Conservation (phyloP, 208 protist species). For the Zelonia costaricensis region DNA sequence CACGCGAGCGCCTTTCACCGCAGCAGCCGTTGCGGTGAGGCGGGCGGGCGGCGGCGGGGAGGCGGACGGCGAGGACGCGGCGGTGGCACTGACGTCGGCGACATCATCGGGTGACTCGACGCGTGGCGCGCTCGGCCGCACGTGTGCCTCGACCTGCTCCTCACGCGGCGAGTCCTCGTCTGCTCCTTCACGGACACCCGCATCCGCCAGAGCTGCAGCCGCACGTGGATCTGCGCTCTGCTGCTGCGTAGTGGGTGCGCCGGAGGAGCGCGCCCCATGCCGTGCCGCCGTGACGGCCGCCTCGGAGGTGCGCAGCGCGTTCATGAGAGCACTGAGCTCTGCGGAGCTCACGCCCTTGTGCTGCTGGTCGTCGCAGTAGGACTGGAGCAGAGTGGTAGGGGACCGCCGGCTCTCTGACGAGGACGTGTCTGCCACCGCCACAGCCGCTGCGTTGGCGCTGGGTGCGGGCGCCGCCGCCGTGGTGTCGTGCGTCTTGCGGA, state of each 20-base stretch:
- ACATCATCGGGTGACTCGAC: no score
- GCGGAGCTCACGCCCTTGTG: background rate
- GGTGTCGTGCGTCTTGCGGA: no score
- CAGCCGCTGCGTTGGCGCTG: background rate
- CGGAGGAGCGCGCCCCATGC: background rate
- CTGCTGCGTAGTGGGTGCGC: background rate
- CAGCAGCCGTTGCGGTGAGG: no score
- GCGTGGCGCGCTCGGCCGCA: no score
- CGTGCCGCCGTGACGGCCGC: background rate
- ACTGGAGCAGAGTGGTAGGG: conserved; percentile 17
- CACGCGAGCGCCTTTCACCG: conserved; percentile 2
- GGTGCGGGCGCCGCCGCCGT: background rate
- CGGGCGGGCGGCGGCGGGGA: no score
- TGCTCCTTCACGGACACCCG: no score
- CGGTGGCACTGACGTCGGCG: no score
- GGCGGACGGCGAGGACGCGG: no score
- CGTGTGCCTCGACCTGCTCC: no score
- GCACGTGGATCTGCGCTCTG: no score
- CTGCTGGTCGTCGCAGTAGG: background rate
- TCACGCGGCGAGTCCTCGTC: no score
- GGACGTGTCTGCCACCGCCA: background rate
- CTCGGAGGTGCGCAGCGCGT: conserved; percentile 22
- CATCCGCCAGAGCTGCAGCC: no score
- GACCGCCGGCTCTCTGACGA: conserved; percentile 18
- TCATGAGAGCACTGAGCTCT: conserved; percentile 25